These are phyloP conservation scores for Xylaria sp. DNA, from an alignment of 2,329 filamentous ascomycete species.

Conservation along the genomic window DNA sequence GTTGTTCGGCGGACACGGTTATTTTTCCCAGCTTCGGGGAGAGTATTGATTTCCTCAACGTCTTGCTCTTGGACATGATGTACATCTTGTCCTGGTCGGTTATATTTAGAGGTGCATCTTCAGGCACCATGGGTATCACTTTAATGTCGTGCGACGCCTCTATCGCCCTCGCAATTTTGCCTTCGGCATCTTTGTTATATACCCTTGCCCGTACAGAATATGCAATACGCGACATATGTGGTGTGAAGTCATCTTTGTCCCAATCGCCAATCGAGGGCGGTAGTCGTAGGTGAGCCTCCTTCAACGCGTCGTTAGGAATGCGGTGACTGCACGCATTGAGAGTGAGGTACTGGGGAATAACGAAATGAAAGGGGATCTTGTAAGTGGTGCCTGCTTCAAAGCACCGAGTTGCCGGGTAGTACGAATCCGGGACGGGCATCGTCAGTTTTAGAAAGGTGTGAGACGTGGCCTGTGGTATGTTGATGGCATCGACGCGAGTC, in stretches of 20 bases:
- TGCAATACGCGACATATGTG: slow-evolving; percentile 64
- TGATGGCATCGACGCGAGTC: slow-evolving; percentile 63
- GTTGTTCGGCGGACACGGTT: slow-evolving; percentile 58
- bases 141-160: slow-evolving; percentile 59
- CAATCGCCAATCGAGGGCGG: slow-evolving; percentile 64
- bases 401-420: slow-evolving; percentile 59
- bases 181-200: slow-evolving; percentile 41
- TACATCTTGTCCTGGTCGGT: slow-evolving; percentile 61
- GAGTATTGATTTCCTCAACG: slow-evolving; percentile 63
- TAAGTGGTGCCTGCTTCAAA: slow-evolving; percentile 61
- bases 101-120: slow-evolving; percentile 63
- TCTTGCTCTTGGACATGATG: slow-evolving; percentile 61
- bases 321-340: slow-evolving; percentile 65
- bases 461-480: slow-evolving; percentile 58
- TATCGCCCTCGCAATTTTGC: slow-evolving; percentile 50
- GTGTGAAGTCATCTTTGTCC: slow-evolving; percentile 65
- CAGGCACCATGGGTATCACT: slow-evolving; percentile 61
- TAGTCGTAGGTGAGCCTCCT: slow-evolving; percentile 63
- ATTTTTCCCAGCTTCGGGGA: slow-evolving; percentile 62
- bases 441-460: slow-evolving; percentile 58
- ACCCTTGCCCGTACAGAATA: slow-evolving; percentile 63
- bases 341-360: slow-evolving; percentile 66
- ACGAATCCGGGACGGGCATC: slow-evolving; percentile 55
- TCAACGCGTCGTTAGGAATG: slow-evolving; percentile 56
- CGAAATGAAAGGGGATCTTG: slow-evolving; percentile 67